These are phyloP conservation scores for Zygoascus hellenicus DNA, from an alignment of 1,139 yeast species.

Conservation along the genomic window DNA sequence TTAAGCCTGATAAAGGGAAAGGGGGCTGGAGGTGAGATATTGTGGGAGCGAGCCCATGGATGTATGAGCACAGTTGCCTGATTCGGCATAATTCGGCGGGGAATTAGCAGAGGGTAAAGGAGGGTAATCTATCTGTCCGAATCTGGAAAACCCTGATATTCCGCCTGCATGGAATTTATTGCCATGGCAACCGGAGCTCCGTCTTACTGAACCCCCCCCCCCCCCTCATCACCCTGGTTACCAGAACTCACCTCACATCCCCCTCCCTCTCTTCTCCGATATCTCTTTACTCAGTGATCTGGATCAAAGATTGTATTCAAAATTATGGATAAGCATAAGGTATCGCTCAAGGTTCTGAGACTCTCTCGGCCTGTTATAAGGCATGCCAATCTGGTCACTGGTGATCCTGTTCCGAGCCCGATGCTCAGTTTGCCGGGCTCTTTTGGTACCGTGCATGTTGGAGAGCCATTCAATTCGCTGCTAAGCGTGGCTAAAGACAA, in stretches of 20 bases:
- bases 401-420: slow-evolving; percentile 12
- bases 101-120: slow-evolving; percentile 5
- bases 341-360: slow-evolving; percentile 28
- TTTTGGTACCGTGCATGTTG: slow-evolving; percentile 29
- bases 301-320: background rate
- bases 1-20: slow-evolving; percentile 2
- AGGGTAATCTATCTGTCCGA: slow-evolving; percentile 1
- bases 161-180: too few species aligned
- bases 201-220: too few species aligned
- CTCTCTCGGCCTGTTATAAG: slow-evolving; percentile 27
- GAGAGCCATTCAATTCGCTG: slow-evolving; percentile 29
- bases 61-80: background rate
- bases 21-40: slow-evolving; percentile 8
- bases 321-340: slow-evolving; percentile 15
- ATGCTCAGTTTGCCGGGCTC: slow-evolving; percentile 23
- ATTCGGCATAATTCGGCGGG: slow-evolving; percentile 2
- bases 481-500: slow-evolving; percentile 20
- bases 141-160: background rate
- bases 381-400: slow-evolving; percentile 14
- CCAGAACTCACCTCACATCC: too few species aligned
- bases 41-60: background rate
- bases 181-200: too few species aligned
- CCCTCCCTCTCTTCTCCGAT: too few species aligned
- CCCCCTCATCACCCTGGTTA: too few species aligned
- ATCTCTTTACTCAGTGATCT: too few species aligned